phyloP scores from a whole-genome alignment of 164 flowering plant genomes.

The Houttuynia cordata region DNA sequence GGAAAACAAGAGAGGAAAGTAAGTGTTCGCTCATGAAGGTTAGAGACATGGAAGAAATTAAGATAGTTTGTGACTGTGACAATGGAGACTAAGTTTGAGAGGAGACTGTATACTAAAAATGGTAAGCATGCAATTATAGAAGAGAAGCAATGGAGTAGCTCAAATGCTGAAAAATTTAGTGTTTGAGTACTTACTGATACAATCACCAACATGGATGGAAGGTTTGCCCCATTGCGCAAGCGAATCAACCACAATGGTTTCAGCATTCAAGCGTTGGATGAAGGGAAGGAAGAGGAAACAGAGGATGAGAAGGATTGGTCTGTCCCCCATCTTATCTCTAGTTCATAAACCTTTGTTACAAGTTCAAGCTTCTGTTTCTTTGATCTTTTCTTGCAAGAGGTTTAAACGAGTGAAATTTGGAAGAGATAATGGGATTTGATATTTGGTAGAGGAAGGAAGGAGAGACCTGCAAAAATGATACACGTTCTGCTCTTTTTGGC shows the following conservation, averaged over 20 bases:
- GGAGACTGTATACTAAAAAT: no score
- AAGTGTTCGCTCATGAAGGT: no score
- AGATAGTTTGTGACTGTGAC: no score
- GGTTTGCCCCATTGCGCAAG: slow-evolving; percentile 58
- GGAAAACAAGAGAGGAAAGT: no score
- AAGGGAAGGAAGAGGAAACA: slow-evolving; percentile 12
- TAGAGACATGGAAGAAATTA: no score
- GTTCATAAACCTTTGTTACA: neutral
- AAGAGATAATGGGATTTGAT: neutral
- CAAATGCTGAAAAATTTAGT: neutral
- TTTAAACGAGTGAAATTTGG: neutral
- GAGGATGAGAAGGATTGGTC: slow-evolving; percentile 13
- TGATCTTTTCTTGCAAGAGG: neutral
- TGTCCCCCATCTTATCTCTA: slow-evolving; percentile 16
- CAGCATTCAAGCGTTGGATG: slow-evolving; percentile 23
- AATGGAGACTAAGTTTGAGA: neutral
- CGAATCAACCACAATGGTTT: slow-evolving; percentile 61
- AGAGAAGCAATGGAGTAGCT: neutral
- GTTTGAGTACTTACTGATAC: slow-evolving; percentile 41
- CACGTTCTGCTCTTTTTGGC: neutral
- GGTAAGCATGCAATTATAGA: no score
- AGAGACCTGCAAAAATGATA: neutral
- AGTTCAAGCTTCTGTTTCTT: neutral
- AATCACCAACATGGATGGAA: slow-evolving; percentile 56
- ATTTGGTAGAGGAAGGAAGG: neutral